Base-by-base conservation (phyloP, 108 stramenopile genomes). In the Pseudonitzschia multistriata region DNA sequence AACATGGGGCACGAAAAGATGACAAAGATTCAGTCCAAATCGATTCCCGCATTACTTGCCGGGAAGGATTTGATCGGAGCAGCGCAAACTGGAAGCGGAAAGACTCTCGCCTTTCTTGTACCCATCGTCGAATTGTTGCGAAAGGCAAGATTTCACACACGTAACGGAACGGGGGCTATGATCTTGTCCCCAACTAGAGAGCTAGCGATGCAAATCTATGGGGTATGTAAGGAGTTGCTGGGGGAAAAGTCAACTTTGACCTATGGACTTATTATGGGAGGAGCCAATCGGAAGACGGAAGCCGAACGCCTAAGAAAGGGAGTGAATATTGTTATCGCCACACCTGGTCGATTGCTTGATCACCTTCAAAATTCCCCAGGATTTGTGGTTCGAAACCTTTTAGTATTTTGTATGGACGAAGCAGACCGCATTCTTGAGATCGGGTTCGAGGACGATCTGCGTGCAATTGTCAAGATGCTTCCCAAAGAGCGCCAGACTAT, bases 381-480 rank as follows among this genome's bases (percentile, higher is more conserved):
- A 27, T 99, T 99, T 67, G 64, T 91, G 30, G 86, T 74, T 73
- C 84, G 89, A 11, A 97, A 97, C 68, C 71, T 99, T 49, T 77
- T 96, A 74, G 80, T 93, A n/a, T 85, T 99, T 63, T 93, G 97
- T 10, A 96, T 98, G 83, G 99, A 99, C 67, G 99, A 99, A 74
- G 99, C 99, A 3, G 99, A 99, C 79, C 89, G 99, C 15, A 98
- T 98, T 66, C 80, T 99, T 31, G 97, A 99, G 74, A 93, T 95
- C 70, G 97, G 99, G 14, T 99, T 99, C 74, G 99, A 99, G 67
- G 99, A 99, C 72, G 99, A 99, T 74, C 87, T 99, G 67, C 86
- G 96, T 27, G 83, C 90, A 19, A 99, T 99, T 68, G 94, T 99
- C 66, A 96, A 95, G 63, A 65, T 88, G 24, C 80, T 99, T 34